phyloP scores from a whole-genome alignment of 805 yeast genomes.

The Phaffomyces opuntiae region DNA sequence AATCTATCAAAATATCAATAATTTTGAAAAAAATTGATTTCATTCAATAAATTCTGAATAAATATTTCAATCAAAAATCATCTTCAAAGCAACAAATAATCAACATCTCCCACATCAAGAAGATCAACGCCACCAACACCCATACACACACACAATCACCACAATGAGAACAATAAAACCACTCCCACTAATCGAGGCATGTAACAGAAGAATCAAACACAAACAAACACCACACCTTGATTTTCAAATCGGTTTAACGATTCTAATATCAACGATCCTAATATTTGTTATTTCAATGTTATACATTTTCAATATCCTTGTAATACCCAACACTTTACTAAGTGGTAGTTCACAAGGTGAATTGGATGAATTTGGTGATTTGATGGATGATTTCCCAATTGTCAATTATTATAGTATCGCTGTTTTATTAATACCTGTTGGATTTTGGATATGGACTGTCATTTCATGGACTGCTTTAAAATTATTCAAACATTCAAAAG shows the following conservation, averaged over 20 bases:
- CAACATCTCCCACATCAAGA: too few species aligned
- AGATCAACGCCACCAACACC: too few species aligned
- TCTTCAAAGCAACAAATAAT: too few species aligned
- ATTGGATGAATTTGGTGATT: conserved; percentile 4
- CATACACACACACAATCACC: too few species aligned
- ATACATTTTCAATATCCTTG: conserved; percentile 7
- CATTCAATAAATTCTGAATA: too few species aligned
- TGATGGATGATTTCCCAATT: conserved; percentile 30
- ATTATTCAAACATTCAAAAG: conserved; percentile 72
- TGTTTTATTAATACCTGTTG: conserved; percentile 27
- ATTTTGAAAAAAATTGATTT: too few species aligned
- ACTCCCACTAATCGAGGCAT: conserved; percentile 9
- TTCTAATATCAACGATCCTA: conserved; percentile 9
- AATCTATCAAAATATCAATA: too few species aligned
- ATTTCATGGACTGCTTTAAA: conserved; percentile 77
- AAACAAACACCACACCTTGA: conserved; percentile 1
- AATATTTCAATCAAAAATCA: too few species aligned
- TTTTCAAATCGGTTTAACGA: conserved; percentile 6
- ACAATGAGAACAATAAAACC: conserved; percentile 5
- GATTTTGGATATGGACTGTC: conserved; percentile 63
- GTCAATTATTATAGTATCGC: conserved; percentile 31
- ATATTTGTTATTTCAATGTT: conserved; percentile 8
- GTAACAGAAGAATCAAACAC: background rate
- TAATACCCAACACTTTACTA: conserved; percentile 9
- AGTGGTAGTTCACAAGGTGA: background rate